Evolutionary conservation across 2,329 filamentous ascomycete genomes (phyloP), one percentile per base, ranked within the genome.

Genomic region (Harringtonia aguacate): DNA sequence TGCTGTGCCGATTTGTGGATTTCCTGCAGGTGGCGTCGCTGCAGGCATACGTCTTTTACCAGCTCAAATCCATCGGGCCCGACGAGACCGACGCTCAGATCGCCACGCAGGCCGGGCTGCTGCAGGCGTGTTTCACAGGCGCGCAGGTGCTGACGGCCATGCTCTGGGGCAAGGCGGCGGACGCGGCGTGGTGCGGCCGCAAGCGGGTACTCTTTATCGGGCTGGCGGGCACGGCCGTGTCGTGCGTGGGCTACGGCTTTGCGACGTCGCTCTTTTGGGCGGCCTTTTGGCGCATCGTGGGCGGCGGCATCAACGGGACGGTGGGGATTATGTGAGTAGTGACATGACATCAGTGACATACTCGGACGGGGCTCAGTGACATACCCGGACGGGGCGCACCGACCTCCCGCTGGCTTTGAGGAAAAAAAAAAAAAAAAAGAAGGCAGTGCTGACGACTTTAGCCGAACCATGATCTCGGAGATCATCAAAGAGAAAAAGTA

Each of bases 81-180:
- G n/a, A 28, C 21, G 39, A 47, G n/a, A 38, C 36, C 4, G 46
- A 48, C 12, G 34, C 47, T 10, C 43, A 45, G 18, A 46, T 55
- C 15, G 47, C 47, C 10, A 70, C 70, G 6, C 82, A 86, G 56
- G 82, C 80, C 0, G 83, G 84, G 22, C 65, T 86, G 18, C 64
- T 87, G 22, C 79, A 83, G 44, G 83, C 78, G 15, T 76, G 77
- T 22, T 88, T 87, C 55, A 84, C 83, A 0, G 79, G 78, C 6
- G 79, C 81, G 0, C 84, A 88, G 54, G 85, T 86, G 46, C 58
- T 82, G 18, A 87, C 83, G 1, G 81, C 82, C 1, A 76, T 88
- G 39, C 66, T 82, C 48, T 87, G 84, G 84, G 84, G 84, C 1
- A 70, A 81, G 27, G 67, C 81, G 3, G 73, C 76, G 2, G 77